Conservation (phyloP, 371 early-diverging fungal species). For the Basidiobolus heterosporus region DNA sequence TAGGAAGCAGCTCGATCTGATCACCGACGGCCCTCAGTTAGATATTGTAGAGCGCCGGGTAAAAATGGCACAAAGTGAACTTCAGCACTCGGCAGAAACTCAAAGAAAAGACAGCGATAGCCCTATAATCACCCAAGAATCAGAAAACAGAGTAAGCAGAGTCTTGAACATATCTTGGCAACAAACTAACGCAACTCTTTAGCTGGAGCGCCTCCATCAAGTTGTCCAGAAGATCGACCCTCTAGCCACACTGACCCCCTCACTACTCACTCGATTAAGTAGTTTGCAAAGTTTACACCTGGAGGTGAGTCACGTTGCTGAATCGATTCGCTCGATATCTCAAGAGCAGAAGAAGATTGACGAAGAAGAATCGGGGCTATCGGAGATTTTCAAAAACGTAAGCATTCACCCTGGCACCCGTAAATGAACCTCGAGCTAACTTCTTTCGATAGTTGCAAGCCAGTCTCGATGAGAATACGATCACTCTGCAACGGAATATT, state of each 20-base stretch:
- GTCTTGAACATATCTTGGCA: constrained; percentile 16
- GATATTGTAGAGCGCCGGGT: constrained; percentile 57
- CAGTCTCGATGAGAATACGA: constrained; percentile 47
- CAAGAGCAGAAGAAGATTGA: not conserved
- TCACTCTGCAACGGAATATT: constrained; percentile 41
- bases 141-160: too few relatives aligned
- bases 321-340: not conserved
- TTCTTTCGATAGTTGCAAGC: constrained; percentile 24
- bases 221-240: constrained; percentile 21
- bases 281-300: too few relatives aligned
- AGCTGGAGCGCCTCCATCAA: constrained; percentile 41
- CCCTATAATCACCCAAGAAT: too few relatives aligned
- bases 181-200: constrained; percentile 50
- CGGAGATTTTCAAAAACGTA: constrained; percentile 16
- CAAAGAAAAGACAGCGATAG: too few relatives aligned
- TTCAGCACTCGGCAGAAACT: too few relatives aligned
- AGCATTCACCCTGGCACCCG: not conserved
- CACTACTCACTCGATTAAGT: not conserved
- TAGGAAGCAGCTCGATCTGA: constrained; percentile 57
- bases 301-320: not conserved
- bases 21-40: constrained; percentile 63
- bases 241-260: not conserved
- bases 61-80: constrained; percentile 63
- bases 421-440: not conserved
- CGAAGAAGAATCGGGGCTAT: not conserved